Percentiles rank a stretch among this genome's conserved stretches.
Evolutionary conservation across 2,329 filamentous ascomycete species (phyloP).

Genomic region (Emmonsiellopsis sp.): DNA sequence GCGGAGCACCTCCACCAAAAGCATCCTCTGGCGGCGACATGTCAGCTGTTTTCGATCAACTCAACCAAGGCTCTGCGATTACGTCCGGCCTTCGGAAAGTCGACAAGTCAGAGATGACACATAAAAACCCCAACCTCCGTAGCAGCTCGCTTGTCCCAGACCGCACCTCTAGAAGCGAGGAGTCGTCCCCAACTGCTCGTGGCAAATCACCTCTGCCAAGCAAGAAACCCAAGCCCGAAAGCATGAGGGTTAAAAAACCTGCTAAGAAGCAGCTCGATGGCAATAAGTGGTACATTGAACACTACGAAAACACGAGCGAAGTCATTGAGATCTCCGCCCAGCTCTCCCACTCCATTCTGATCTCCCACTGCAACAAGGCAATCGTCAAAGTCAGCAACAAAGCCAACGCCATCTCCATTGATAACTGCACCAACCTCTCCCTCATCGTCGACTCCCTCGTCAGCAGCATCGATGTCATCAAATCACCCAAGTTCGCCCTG

Average conservation of each 20-base stretch:
- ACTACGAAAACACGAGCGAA: slow-evolving; percentile 68
- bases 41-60: slow-evolving; percentile 78
- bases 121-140: slow-evolving; percentile 88
- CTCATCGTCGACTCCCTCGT: slow-evolving; percentile 84
- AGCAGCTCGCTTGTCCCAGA: slow-evolving; percentile 60
- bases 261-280: slow-evolving; percentile 69
- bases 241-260: slow-evolving; percentile 74
- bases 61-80: slow-evolving; percentile 83
- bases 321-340: slow-evolving; percentile 74
- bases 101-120: slow-evolving; percentile 91
- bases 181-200: slow-evolving; percentile 40
- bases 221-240: slow-evolving; percentile 79
- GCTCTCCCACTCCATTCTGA: slow-evolving; percentile 80
- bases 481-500: slow-evolving; percentile 87
- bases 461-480: slow-evolving; percentile 88
- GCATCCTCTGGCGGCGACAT: slow-evolving; percentile 52
- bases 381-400: slow-evolving; percentile 87
- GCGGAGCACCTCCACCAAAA: slow-evolving; percentile 39
- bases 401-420: slow-evolving; percentile 91
- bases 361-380: slow-evolving; percentile 83
- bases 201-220: slow-evolving; percentile 80
- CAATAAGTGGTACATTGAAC: slow-evolving; percentile 95
- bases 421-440: slow-evolving; percentile 77
- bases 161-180: slow-evolving; percentile 44
- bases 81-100: slow-evolving; percentile 87